These are phyloP conservation scores for Paramecium sonneborni DNA, from an alignment of 73 alveolate species.

Conservation along the genomic window DNA sequence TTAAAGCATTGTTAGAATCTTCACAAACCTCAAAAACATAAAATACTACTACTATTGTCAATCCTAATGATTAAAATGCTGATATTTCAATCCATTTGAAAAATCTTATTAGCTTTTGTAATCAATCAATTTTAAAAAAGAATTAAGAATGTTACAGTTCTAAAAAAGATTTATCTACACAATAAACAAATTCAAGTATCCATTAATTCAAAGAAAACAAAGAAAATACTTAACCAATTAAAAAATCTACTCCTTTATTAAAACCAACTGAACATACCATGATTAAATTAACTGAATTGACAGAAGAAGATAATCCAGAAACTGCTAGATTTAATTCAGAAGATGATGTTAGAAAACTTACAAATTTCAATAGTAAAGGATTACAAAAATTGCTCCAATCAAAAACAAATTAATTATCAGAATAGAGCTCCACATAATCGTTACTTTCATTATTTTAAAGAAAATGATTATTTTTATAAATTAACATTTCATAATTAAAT, in stretches of 20 bases:
- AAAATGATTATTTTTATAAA: not conserved
- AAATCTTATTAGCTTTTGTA: conserved; percentile 27
- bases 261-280: conserved; percentile 37
- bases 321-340: conserved; percentile 59
- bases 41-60: not conserved
- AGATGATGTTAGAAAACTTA: not conserved
- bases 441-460: conserved; percentile 12
- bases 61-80: not conserved
- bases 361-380: conserved; percentile 25
- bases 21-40: not conserved
- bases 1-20: not conserved
- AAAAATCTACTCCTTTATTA: conserved; percentile 2
- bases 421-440: conserved; percentile 3
- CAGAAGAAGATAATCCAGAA: conserved; percentile 56
- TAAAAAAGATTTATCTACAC: not conserved
- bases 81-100: conserved; percentile 36
- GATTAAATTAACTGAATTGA: conserved; percentile 5
- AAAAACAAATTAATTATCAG: not conserved
- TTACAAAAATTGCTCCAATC: not conserved
- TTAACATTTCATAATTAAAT: not conserved
- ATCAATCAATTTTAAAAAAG: conserved; percentile 28
- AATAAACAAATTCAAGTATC: not conserved
- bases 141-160: not conserved
- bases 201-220: not conserved
- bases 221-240: not conserved